phyloP scores from a whole-genome alignment of 1,284 basidiomycete species.

The Cutaneotrichosporon mucoides region DNA sequence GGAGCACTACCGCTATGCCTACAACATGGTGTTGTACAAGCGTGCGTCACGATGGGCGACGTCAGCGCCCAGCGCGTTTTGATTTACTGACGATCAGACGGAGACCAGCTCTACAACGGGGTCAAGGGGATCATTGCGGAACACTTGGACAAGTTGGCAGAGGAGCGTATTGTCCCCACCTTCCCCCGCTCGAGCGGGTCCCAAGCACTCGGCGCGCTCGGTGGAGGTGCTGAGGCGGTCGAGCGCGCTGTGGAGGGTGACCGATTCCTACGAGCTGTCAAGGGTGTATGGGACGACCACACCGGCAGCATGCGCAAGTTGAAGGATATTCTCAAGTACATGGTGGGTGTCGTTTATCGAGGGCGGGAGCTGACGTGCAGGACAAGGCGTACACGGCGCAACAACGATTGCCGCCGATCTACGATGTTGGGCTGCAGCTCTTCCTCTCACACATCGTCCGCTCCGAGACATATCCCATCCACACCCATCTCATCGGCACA shows the following conservation, averaged over 20 bases:
- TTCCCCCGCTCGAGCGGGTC: conserved; percentile 60
- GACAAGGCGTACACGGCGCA: conserved; percentile 78
- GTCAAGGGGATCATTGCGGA: conserved; percentile 72
- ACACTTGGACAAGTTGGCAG: conserved; percentile 77
- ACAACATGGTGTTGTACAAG: conserved; percentile 87
- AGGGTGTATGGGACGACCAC: conserved; percentile 92
- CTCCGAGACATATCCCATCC: conserved; percentile 62
- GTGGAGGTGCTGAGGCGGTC: conserved; percentile 41
- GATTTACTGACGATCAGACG: conserved; percentile 44
- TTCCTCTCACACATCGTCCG: conserved; percentile 80
- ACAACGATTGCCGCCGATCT: conserved; percentile 70
- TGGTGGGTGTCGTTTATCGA: conserved; percentile 59
- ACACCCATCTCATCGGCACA: conserved; percentile 73
- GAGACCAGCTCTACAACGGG: conserved; percentile 83
- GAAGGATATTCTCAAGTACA: conserved; percentile 88
- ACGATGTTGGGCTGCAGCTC: conserved; percentile 75
- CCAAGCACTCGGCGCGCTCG: conserved; percentile 31
- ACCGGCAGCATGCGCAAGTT: conserved; percentile 83
- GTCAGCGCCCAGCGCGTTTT: background rate
- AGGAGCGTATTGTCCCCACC: conserved; percentile 70
- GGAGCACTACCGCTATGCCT: conserved; percentile 91
- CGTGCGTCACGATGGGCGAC: conserved; percentile 36
- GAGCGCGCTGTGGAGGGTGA: conserved; percentile 64
- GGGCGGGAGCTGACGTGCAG: conserved; percentile 51
- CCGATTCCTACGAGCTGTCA: conserved; percentile 74